A percentile compares a stretch with the other conserved stretches of the same genome.
Evolutionary conservation across 2,329 filamentous ascomycete species (phyloP).

Genomic region (Verticillium nubilum): DNA sequence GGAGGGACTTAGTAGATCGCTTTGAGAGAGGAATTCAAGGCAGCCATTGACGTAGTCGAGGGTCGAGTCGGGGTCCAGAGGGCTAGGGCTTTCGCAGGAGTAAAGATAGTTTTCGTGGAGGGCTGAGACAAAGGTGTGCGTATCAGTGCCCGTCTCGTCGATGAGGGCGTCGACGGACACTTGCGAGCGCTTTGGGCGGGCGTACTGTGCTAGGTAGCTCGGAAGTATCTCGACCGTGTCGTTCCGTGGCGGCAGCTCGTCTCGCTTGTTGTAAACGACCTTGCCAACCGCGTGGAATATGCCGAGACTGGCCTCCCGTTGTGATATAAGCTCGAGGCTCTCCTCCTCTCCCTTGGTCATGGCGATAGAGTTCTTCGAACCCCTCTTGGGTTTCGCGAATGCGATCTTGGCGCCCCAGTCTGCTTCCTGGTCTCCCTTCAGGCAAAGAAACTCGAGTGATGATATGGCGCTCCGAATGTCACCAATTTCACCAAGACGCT

Average conservation of each 20-base stretch:
- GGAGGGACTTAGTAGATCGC: slow-evolving; percentile 76
- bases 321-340: slow-evolving; percentile 73
- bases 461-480: slow-evolving; percentile 92
- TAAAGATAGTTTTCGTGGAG: slow-evolving; percentile 90
- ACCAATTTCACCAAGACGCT: slow-evolving; percentile 76
- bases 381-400: slow-evolving; percentile 63
- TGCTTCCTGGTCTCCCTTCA: slow-evolving; percentile 69
- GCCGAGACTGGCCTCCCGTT: slow-evolving; percentile 82
- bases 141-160: slow-evolving; percentile 90
- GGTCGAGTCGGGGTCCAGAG: slow-evolving; percentile 41
- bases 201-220: slow-evolving; percentile 48
- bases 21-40: slow-evolving; percentile 79
- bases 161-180: slow-evolving; percentile 72
- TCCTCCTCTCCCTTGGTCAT: slow-evolving; percentile 75
- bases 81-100: slow-evolving; percentile 63
- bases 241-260: slow-evolving; percentile 41
- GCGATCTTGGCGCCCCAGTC: slow-evolving; percentile 71
- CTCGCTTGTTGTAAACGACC: slow-evolving; percentile 92
- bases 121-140: slow-evolving; percentile 81
- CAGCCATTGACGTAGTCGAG: slow-evolving; percentile 80
- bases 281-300: slow-evolving; percentile 97
- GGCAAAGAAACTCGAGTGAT: slow-evolving; percentile 84
- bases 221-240: slow-evolving; percentile 51
- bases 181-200: slow-evolving; percentile 57
- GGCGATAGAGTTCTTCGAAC: slow-evolving; percentile 46